Percentiles rank a stretch among this genome's conserved stretches.
These are phyloP conservation scores for Podospora australis DNA, from an alignment of 495 filamentous ascomycete species.

Conservation along the genomic window DNA sequence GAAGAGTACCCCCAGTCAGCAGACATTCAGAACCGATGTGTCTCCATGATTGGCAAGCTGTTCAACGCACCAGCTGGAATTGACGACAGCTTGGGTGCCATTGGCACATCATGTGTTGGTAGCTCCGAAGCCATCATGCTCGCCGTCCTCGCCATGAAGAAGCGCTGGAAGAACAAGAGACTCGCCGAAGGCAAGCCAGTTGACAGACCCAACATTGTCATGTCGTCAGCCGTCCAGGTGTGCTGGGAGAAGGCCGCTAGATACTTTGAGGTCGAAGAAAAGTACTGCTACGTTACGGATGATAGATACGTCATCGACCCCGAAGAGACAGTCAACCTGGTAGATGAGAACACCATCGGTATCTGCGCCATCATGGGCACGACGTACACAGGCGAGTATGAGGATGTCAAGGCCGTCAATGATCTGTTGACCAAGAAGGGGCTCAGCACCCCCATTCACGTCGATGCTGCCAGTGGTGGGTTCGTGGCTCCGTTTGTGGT, in stretches of 20 bases:
- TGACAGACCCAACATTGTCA: constrained; percentile 79
- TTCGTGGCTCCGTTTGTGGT: constrained; percentile 85
- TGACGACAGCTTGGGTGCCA: constrained; percentile 46
- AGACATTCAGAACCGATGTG: constrained; percentile 87
- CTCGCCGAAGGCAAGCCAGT: constrained; percentile 67
- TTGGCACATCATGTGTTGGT: constrained; percentile 82
- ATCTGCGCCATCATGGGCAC: constrained; percentile 86
- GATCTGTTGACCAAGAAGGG: constrained; percentile 65
- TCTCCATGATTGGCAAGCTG: constrained; percentile 86
- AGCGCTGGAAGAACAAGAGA: constrained; percentile 82
- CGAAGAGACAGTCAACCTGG: constrained; percentile 67
- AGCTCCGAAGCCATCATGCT: constrained; percentile 90
- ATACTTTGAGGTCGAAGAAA: constrained; percentile 91
- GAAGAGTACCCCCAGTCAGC: constrained; percentile 86
- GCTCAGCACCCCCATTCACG: constrained; percentile 79
- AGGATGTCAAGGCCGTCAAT: constrained; percentile 85
- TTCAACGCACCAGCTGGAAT: constrained; percentile 62
- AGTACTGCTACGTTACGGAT: constrained; percentile 75
- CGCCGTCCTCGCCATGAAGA: constrained; percentile 88
- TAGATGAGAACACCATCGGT: constrained; percentile 93
- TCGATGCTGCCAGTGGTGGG: constrained; percentile 84
- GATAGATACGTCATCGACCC: constrained; percentile 85
- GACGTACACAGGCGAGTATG: constrained; percentile 94
- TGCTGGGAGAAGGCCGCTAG: constrained; percentile 96
- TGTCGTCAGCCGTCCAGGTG: constrained; percentile 88